Conservation (phyloP, 345 rosid species). For the Geranium brycei region DNA sequence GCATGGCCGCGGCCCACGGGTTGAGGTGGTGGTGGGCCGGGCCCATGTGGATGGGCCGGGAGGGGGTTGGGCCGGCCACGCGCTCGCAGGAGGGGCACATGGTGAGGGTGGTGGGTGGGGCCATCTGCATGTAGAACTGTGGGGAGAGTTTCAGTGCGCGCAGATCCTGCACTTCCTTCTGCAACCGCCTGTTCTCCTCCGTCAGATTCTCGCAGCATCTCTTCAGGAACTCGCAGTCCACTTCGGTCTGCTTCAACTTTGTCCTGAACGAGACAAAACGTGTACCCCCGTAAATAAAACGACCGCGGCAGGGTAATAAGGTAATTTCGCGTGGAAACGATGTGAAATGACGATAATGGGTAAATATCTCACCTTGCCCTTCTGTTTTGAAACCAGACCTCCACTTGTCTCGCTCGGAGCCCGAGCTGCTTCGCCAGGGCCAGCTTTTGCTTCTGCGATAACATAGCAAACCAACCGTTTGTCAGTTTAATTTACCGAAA, state of each 20-base stretch:
- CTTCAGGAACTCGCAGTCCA: constrained; percentile 85
- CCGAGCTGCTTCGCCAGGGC: constrained; percentile 82
- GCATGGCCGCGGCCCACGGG: constrained; percentile 35
- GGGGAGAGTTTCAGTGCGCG: constrained; percentile 92
- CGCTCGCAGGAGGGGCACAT: constrained; percentile 99
- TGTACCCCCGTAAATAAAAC: constrained; percentile 4
- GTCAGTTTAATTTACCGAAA: background rate
- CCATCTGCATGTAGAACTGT: constrained; percentile 93
- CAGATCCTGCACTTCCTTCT: constrained; percentile 83
- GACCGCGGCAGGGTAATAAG: background rate
- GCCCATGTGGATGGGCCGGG: background rate
- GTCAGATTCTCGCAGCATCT: constrained; percentile 95
- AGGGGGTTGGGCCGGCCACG: constrained; percentile 53
- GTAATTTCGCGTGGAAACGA: too few relatives aligned
- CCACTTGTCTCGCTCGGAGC: constrained; percentile 80
- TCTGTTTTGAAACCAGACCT: constrained; percentile 98
- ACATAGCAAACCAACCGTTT: constrained; percentile 1
- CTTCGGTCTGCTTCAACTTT: constrained; percentile 95
- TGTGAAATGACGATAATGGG: too few relatives aligned
- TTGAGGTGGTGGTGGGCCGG: constrained; percentile 27
- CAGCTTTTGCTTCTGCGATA: constrained; percentile 66
- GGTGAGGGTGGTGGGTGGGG: constrained; percentile 95
- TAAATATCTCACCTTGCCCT: constrained; percentile 61
- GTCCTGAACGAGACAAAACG: constrained; percentile 35
- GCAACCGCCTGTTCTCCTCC: constrained; percentile 88